Evolutionary conservation across 179 eudicot genomes (phyloP).

Genomic region (Heliamphora pulchella): DNA sequence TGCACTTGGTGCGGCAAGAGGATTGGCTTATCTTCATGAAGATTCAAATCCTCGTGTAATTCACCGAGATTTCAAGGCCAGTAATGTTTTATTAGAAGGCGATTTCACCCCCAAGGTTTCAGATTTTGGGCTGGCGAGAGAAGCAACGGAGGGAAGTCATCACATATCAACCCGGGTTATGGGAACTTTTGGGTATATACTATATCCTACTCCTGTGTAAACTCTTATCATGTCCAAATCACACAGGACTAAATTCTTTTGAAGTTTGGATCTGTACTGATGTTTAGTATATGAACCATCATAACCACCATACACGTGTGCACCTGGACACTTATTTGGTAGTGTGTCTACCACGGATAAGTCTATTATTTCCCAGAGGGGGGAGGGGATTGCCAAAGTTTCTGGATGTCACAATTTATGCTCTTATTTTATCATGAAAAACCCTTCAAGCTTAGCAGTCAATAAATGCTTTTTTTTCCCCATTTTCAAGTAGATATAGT

Average conservation of each 20-base stretch:
- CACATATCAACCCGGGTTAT: constrained; percentile 89
- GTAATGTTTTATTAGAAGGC: constrained; percentile 79
- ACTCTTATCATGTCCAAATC: not conserved
- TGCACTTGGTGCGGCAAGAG: constrained; percentile 98
- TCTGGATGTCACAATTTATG: not conserved
- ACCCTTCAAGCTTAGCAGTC: not conserved
- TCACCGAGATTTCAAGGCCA: constrained; percentile 89
- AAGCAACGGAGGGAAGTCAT: constrained; percentile 90
- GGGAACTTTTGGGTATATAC: constrained; percentile 94
- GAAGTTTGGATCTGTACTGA: not conserved
- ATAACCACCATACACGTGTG: not conserved
- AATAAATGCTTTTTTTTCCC: not conserved
- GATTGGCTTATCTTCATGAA: constrained; percentile 94
- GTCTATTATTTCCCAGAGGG: not conserved
- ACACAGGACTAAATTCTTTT: not conserved
- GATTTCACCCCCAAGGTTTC: constrained; percentile 92
- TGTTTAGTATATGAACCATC: not conserved
- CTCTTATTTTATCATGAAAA: not conserved
- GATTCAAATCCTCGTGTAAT: constrained; percentile 96
- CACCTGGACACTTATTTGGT: not conserved
- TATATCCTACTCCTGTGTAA: constrained; percentile 19
- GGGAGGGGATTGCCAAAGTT: not conserved
- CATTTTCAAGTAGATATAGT: too few species aligned
- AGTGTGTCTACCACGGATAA: not conserved
- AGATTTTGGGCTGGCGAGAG: constrained; percentile 95